These are phyloP conservation scores for Cryptosporidium ubiquitum DNA, from an alignment of 169 alveolate species.

Conservation along the genomic window DNA sequence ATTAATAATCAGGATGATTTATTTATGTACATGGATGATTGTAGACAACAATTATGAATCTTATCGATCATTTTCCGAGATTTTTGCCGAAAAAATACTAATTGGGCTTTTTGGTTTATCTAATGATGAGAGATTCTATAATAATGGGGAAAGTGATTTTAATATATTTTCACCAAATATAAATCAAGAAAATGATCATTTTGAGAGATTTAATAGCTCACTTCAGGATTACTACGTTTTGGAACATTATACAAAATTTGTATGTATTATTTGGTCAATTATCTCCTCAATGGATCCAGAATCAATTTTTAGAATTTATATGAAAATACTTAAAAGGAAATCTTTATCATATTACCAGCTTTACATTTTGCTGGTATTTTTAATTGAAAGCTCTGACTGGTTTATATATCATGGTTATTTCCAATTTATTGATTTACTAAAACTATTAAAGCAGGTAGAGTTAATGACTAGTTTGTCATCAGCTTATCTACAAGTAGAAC, in stretches of 20 bases:
- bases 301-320: conserved; percentile 10
- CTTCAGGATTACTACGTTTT: conserved; percentile 14
- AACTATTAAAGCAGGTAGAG: conserved; percentile 21
- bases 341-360: conserved; percentile 9
- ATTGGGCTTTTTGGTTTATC: conserved; percentile 16
- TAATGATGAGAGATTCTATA: neutral
- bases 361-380: conserved; percentile 2
- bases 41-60: conserved; percentile 16
- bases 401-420: conserved; percentile 51
- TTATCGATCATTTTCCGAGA: conserved; percentile 11
- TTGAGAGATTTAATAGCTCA: neutral
- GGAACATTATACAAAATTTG: conserved; percentile 40
- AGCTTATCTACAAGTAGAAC: neutral
- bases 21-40: conserved; percentile 44
- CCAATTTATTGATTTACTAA: conserved; percentile 1
- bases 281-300: conserved; percentile 39
- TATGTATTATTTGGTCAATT: conserved; percentile 50
- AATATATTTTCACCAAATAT: neutral
- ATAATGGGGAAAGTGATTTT: neutral
- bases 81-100: conserved; percentile 10
- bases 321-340: neutral
- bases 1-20: conserved; percentile 37
- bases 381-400: conserved; percentile 45
- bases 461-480: conserved; percentile 21
- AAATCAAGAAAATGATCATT: neutral